These are phyloP conservation scores for Exophiala mesophila DNA, from an alignment of 2,329 filamentous ascomycete genomes.

Conservation along the genomic window DNA sequence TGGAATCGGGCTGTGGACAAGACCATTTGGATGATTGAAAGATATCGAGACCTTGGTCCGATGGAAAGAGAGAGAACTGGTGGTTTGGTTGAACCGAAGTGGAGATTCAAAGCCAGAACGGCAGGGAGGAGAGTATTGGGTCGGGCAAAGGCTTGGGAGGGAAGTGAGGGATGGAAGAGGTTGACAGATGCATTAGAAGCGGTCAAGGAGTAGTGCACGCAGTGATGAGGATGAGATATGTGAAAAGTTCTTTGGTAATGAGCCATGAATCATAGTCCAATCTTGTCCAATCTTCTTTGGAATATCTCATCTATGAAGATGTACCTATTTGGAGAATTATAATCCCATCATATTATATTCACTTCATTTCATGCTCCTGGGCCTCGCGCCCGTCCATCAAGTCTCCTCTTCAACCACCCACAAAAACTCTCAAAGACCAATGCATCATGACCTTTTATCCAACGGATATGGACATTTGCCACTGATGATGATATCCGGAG, in stretches of 20 bases:
- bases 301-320: no score
- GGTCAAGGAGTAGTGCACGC: neutral
- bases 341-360: no score
- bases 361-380: no score
- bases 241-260: no score
- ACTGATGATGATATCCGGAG: conserved; percentile 5
- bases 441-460: conserved; percentile 70
- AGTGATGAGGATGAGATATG: no score
- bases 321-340: no score
- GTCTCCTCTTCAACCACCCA: conserved; percentile 64
- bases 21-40: conserved; percentile 75
- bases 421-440: conserved; percentile 82
- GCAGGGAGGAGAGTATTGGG: conserved; percentile 80
- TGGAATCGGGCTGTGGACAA: conserved; percentile 71
- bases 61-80: conserved; percentile 41
- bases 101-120: conserved; percentile 83
- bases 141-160: conserved; percentile 74
- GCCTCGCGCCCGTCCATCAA: conserved; percentile 14
- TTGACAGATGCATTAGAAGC: conserved; percentile 17
- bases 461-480: conserved; percentile 52
- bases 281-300: no score
- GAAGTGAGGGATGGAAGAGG: conserved; percentile 33
- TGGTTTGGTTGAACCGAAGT: conserved; percentile 67
- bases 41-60: conserved; percentile 73
- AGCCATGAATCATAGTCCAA: no score